Evolutionary conservation across 192 early-diverging fungal genomes (phyloP).

Genomic region (Rhizoclosmatium sp.): DNA sequence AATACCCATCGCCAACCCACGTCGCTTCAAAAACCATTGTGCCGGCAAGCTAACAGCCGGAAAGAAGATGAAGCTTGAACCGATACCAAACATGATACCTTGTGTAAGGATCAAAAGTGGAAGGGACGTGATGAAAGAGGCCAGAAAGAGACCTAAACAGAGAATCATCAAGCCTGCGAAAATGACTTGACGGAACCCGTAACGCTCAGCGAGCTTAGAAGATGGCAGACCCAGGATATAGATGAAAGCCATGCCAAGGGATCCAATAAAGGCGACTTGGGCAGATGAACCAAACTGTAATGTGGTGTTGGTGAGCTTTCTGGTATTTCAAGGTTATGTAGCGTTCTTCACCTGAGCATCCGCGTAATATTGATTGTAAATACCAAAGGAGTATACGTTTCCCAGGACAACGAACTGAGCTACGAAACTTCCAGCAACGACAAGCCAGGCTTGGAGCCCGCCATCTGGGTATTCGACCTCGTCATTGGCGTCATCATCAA

Average conservation of each 20-base stretch:
- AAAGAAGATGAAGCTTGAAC: slow-evolving; percentile 67
- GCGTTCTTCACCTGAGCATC: neutral
- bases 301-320: neutral
- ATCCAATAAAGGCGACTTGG: slow-evolving; percentile 5
- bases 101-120: slow-evolving; percentile 76
- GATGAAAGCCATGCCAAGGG: neutral
- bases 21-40: slow-evolving; percentile 73
- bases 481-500: neutral
- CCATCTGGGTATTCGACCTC: slow-evolving; percentile 47
- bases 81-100: slow-evolving; percentile 77
- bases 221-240: neutral
- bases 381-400: slow-evolving; percentile 15
- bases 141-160: slow-evolving; percentile 28
- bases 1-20: slow-evolving; percentile 74
- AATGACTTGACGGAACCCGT: slow-evolving; percentile 58
- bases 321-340: neutral
- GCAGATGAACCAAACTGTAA: neutral
- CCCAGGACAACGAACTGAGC: slow-evolving; percentile 52
- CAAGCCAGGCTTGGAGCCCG: slow-evolving; percentile 56
- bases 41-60: slow-evolving; percentile 67
- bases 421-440: slow-evolving; percentile 51
- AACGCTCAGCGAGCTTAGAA: slow-evolving; percentile 36
- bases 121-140: slow-evolving; percentile 28
- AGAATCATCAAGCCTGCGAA: slow-evolving; percentile 55
- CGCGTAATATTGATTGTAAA: slow-evolving; percentile 13